Conservation (phyloP, 768 basidiomycete species). For the Pholiota conissans region DNA sequence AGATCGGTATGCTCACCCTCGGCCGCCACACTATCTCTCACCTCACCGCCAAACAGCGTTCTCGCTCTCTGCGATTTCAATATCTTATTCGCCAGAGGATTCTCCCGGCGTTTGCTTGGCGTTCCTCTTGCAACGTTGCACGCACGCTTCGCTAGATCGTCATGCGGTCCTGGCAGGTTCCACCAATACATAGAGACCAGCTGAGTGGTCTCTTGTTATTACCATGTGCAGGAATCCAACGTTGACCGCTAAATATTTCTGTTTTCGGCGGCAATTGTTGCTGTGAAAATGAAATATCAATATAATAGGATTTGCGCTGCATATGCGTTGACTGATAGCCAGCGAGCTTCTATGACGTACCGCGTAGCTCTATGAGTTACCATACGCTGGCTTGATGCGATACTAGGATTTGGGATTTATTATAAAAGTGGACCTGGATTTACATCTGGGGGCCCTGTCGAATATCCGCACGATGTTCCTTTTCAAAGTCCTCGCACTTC, state of each 20-base stretch:
- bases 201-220: neutral
- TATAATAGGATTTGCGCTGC: neutral
- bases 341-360: neutral
- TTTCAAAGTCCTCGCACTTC: slow-evolving; percentile 8
- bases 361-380: neutral
- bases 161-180: slow-evolving; percentile 1
- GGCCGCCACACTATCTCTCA: no score
- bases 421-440: neutral
- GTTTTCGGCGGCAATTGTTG: neutral
- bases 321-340: neutral
- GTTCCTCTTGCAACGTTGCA: neutral
- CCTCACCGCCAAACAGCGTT: no score
- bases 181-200: neutral
- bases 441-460: no score
- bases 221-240: neutral
- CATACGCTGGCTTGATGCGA: no score
- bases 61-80: no score
- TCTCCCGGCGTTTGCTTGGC: neutral
- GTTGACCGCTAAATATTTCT: neutral
- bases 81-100: neutral
- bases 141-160: neutral
- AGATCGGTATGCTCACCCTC: no score
- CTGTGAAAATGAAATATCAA: neutral
- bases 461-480: no score
- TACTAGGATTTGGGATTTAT: no score